These are phyloP conservation scores for Pythium aphanidermatum DNA, from an alignment of 352 stramenopile genomes.

Conservation along the genomic window DNA sequence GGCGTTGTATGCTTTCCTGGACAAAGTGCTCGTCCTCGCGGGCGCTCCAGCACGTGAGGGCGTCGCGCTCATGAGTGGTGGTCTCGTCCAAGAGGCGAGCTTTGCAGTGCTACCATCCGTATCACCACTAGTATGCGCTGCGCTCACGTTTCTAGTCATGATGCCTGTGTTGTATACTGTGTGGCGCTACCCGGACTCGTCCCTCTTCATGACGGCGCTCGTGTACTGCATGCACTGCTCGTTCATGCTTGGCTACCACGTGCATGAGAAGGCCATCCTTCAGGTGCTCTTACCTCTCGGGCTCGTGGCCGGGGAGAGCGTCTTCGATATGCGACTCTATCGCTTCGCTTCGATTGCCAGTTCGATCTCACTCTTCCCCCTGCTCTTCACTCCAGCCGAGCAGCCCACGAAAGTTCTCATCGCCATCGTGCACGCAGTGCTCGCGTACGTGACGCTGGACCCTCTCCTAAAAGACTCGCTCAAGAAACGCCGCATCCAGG, in stretches of 20 bases:
- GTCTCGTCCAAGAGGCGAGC: conserved; percentile 72
- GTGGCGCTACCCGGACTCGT: conserved; percentile 73
- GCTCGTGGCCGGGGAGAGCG: conserved; percentile 67
- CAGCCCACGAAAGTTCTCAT: conserved; percentile 73
- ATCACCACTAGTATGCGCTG: conserved; percentile 56
- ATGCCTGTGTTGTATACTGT: conserved; percentile 64
- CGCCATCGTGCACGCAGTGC: conserved; percentile 43
- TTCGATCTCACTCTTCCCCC: conserved; percentile 76
- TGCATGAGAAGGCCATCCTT: conserved; percentile 99
- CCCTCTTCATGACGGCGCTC: conserved; percentile 71
- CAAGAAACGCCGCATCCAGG: conserved; percentile 62
- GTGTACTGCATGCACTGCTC: conserved; percentile 91
- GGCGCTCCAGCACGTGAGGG: conserved; percentile 21
- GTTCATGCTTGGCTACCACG: conserved; percentile 97
- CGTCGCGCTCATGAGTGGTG: conserved; percentile 75
- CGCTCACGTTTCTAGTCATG: conserved; percentile 80
- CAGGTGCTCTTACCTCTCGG: conserved; percentile 71
- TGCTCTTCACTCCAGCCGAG: conserved; percentile 80
- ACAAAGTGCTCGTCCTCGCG: conserved; percentile 73
- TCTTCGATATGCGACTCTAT: conserved; percentile 80
- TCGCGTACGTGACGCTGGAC: conserved; percentile 58
- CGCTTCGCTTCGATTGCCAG: conserved; percentile 60
- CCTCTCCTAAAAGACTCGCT: conserved; percentile 65
- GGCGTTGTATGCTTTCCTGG: conserved; percentile 92
- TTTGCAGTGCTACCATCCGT: conserved; percentile 74